Evolutionary conservation across 805 yeast genomes (phyloP), one percentile per base, ranked within the genome.

Genomic region (Debaryomyces tyrocola): DNA sequence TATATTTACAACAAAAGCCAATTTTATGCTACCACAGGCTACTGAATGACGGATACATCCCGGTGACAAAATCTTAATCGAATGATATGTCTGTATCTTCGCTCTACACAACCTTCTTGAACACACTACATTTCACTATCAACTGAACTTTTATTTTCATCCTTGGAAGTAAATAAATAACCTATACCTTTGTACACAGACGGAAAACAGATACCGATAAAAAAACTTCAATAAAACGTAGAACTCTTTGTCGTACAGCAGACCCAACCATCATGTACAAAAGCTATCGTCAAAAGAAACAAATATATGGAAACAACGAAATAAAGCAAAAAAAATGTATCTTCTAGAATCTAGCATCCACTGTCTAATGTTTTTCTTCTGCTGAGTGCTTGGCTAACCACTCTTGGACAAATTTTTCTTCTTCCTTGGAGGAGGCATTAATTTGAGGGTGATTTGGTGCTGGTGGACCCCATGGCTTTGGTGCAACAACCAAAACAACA

Each of bases 351-450:
- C 41, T 18, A 37, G 6, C 27, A 24, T 33, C 38, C 17, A 17
- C 28, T n/a, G 49, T 36, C 44, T 59, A 62, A 46, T 67, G 70
- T 47, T 62, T 62, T 44, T 59, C 58, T 50, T 64, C 71, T 31
- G 50, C 49, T 8, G 53, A 47, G 68, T 77, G 57, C 70, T 73
- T 70, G 83, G 75, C 77, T 81, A 90, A 60, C 83, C 87, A 66
- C 72, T 77, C 69, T 61, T 67, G 63, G 61, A 91, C 85, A 75
- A 87, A 91, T 68, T 85, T 83, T 69, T 88, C 96, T 75, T 91
- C 97, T 62, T 90, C 97, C 57, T 90, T 83, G 42, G 90, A 80
- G 46, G 82, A 69, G 54, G 96, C 96, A 54, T 82, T 80, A 67
- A 90, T 79, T 35, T 83, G 74, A 39, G 94, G 90, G 57, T 73